Evolutionary conservation across 495 filamentous ascomycete genomes (phyloP), one percentile per base, ranked within the genome.

Genomic region (Lasiosphaeria miniovina): DNA sequence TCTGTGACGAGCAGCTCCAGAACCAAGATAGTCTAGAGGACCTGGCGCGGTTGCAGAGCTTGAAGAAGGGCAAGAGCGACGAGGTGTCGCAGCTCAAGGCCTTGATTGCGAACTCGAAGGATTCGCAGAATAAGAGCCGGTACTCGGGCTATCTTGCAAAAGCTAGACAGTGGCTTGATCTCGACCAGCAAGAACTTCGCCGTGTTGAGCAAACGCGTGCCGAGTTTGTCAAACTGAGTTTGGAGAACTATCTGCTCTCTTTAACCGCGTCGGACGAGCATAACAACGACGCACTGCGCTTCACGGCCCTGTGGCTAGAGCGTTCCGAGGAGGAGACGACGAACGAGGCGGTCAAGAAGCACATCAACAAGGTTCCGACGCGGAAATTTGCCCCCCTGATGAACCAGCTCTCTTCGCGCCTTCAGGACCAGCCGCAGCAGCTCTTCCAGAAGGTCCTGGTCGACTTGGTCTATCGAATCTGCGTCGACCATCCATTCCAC

Each of bases 241-340:
- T 98, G n/a, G 89, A 94, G 70, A 97, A 98, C 66, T 98, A 99
- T 66, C 84, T 99, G 3, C 86, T 92, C 10, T 88, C 87, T 14
- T 78, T 99, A 24, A 80, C 80, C 46, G 90, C 93, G 36, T 93
- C 88, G 40, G 91, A 99, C 69, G 82, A 88, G 43, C 89, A 93
- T 69, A 89, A 97, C 68, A 93, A 88, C 58, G 91, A 96, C 72
- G 86, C 89, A 15, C 82, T 99, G 40, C 87, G 94, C n/a, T 97
- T 99, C 70, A 93, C 91, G 61, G 89, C 95, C 7, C 74, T 99
- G 9, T 99, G 94, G 94, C 80, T 98, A 31, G 90, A 96, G 66
- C 82, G 93, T 50, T 87, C 88, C 1, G 83, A 84, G 24, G 84
- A 84, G 60, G 71, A 81, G 4, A 83, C 85, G 36, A 87, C 90